A percentile compares a stretch with the other conserved stretches of the same genome.
phyloP scores from a whole-genome alignment of 202 grass and related monocot genomes.

The Thinopyrum obtusiflorum region DNA sequence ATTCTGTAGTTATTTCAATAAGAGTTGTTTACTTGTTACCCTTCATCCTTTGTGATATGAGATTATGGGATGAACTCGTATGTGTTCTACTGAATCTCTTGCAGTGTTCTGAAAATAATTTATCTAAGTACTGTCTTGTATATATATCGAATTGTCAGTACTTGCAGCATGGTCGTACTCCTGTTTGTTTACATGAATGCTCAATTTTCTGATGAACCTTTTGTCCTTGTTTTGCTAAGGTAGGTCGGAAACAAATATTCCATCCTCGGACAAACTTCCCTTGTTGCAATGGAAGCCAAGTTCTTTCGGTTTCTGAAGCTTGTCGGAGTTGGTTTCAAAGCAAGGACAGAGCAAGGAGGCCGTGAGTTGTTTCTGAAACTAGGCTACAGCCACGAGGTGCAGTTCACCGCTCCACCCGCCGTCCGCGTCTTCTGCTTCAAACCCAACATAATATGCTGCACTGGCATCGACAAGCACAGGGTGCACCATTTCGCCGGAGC shows the following conservation, averaged over 20 bases:
- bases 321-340: slow-evolving; percentile 71
- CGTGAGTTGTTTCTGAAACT: slow-evolving; percentile 66
- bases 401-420: slow-evolving; percentile 58
- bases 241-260: not conserved
- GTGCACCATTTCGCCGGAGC: slow-evolving; percentile 65
- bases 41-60: not conserved
- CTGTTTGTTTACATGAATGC: not conserved
- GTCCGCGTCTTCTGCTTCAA: slow-evolving; percentile 74
- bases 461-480: slow-evolving; percentile 54
- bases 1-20: not conserved
- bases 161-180: not conserved
- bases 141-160: not conserved
- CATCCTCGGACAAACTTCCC: not conserved
- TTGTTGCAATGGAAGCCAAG: slow-evolving; percentile 44
- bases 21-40: not conserved
- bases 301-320: slow-evolving; percentile 70
- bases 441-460: slow-evolving; percentile 64
- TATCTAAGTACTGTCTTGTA: not conserved
- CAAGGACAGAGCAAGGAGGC: slow-evolving; percentile 58
- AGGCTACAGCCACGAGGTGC: slow-evolving; percentile 70
- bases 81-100: not conserved
- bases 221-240: not conserved
- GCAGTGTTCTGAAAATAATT: not conserved
- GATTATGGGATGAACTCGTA: not conserved
- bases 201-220: not conserved